A percentile compares a stretch with the other conserved stretches of the same genome.
Evolutionary conservation across 768 basidiomycete genomes (phyloP).

Genomic region (Boletus rubroflammeus): DNA sequence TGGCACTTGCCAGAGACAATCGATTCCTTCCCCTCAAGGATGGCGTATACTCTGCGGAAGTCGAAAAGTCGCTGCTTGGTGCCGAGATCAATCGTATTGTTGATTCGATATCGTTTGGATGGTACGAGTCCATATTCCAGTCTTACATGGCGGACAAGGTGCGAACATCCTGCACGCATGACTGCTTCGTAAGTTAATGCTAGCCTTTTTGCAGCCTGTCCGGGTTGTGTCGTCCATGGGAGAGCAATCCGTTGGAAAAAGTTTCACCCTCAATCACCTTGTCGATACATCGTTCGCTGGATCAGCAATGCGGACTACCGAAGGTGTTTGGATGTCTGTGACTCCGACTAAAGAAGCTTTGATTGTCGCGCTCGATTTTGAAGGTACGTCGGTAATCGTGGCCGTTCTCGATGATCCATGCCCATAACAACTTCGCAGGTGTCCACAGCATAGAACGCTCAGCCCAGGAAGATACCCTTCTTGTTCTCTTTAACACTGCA

Average conservation of each 20-base stretch:
- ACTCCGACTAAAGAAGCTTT: slow-evolving; percentile 54
- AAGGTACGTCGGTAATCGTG: slow-evolving; percentile 37
- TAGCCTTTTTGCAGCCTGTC: slow-evolving; percentile 41
- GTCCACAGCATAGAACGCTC: slow-evolving; percentile 64
- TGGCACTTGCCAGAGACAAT: slow-evolving; percentile 58
- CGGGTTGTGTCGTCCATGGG: slow-evolving; percentile 68
- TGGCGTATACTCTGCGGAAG: slow-evolving; percentile 45
- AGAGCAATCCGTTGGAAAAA: slow-evolving; percentile 64
- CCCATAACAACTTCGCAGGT: slow-evolving; percentile 32
- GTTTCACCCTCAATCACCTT: slow-evolving; percentile 56
- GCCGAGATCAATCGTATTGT: slow-evolving; percentile 56
- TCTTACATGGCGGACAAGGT: slow-evolving; percentile 61
- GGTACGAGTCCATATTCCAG: slow-evolving; percentile 63
- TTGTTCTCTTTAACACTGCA: slow-evolving; percentile 63
- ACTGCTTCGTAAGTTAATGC: not conserved
- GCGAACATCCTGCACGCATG: not conserved
- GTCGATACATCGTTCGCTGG: slow-evolving; percentile 64
- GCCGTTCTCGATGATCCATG: not conserved
- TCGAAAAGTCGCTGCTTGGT: slow-evolving; percentile 53
- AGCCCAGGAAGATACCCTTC: slow-evolving; percentile 58
- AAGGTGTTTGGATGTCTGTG: slow-evolving; percentile 66
- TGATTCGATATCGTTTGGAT: slow-evolving; percentile 55
- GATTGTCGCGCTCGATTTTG: slow-evolving; percentile 63
- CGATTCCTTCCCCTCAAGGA: slow-evolving; percentile 60
- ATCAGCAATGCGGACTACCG: slow-evolving; percentile 60